A percentile compares a stretch with the other conserved stretches of the same genome.
Conservation (phyloP, 768 basidiomycete species). For the Rhizopogon roseolus region DNA sequence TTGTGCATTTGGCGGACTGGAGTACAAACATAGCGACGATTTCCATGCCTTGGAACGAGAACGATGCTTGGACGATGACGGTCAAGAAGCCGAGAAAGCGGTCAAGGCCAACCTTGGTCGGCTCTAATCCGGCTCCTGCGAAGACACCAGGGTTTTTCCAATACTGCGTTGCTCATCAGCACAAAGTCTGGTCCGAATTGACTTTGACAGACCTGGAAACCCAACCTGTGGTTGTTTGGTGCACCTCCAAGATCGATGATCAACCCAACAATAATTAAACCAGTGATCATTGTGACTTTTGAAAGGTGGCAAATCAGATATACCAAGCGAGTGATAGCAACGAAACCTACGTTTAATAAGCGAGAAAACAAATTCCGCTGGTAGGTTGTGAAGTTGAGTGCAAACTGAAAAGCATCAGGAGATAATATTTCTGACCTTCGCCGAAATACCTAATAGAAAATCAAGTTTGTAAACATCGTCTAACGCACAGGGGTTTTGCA, state of each 20-base stretch:
- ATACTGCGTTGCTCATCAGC: slow-evolving; percentile 31
- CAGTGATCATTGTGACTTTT: slow-evolving; percentile 53
- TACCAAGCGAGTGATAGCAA: background rate
- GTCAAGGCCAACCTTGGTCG: slow-evolving; percentile 29
- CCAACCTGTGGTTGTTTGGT: slow-evolving; percentile 58
- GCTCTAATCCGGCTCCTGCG: slow-evolving; percentile 25
- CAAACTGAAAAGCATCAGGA: no score
- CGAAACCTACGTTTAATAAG: slow-evolving; percentile 51
- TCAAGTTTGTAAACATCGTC: slow-evolving; percentile 1
- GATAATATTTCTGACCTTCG: slow-evolving; percentile 39
- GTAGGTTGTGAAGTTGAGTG: background rate
- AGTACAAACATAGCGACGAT: slow-evolving; percentile 59
- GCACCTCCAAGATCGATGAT: slow-evolving; percentile 78
- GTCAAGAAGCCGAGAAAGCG: slow-evolving; percentile 36
- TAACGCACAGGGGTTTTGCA: background rate
- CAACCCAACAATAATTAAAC: slow-evolving; percentile 56
- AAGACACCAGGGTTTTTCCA: slow-evolving; percentile 67
- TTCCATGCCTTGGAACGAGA: slow-evolving; percentile 79
- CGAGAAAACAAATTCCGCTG: slow-evolving; percentile 65
- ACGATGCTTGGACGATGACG: slow-evolving; percentile 52
- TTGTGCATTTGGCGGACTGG: slow-evolving; percentile 11
- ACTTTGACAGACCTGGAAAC: slow-evolving; percentile 47
- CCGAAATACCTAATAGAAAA: slow-evolving; percentile 48
- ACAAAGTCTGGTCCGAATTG: background rate
- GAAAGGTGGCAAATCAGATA: slow-evolving; percentile 3